Evolutionary conservation across 805 yeast genomes (phyloP).

Genomic region (Pichia thaimueangensis): DNA sequence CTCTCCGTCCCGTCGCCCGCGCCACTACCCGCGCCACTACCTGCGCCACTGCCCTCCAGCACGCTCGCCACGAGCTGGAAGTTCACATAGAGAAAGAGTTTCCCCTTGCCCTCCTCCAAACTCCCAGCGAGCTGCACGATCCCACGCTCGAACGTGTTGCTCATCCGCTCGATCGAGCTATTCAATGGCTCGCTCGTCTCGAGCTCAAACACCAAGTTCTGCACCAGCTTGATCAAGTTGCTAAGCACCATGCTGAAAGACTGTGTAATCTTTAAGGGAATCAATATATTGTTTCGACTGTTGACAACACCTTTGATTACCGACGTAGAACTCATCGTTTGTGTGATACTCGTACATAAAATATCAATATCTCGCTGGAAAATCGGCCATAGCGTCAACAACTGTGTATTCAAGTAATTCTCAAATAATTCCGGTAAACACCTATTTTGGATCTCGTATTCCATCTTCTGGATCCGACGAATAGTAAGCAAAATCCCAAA

Average conservation of each 20-base stretch:
- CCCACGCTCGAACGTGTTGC: conserved; percentile 74
- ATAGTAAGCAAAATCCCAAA: conserved; percentile 76
- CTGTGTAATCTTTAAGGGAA: conserved; percentile 66
- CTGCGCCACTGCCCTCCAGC: conserved; percentile 20
- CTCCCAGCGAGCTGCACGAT: conserved; percentile 62
- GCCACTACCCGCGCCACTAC: neutral
- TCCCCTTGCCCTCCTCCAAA: conserved; percentile 42
- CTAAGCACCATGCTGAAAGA: conserved; percentile 68
- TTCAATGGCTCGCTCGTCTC: conserved; percentile 62
- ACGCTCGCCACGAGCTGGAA: conserved; percentile 58
- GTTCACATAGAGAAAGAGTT: conserved; percentile 67
- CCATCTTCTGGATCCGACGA: conserved; percentile 59
- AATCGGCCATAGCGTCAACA: conserved; percentile 77
- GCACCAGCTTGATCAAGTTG: conserved; percentile 57
- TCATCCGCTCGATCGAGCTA: conserved; percentile 58
- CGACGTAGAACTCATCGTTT: conserved; percentile 37
- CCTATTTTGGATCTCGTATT: conserved; percentile 59
- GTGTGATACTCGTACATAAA: conserved; percentile 68
- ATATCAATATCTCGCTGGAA: conserved; percentile 71
- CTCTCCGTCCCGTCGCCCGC: neutral
- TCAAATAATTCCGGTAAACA: conserved; percentile 59
- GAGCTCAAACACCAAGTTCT: conserved; percentile 25
- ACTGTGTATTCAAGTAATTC: conserved; percentile 59
- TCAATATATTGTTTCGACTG: conserved; percentile 25
- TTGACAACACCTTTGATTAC: conserved; percentile 20